Evolutionary conservation across 163 green algal species (phyloP), one percentile per base, ranked within the genome.

Genomic region (Chloroidium sp.): DNA sequence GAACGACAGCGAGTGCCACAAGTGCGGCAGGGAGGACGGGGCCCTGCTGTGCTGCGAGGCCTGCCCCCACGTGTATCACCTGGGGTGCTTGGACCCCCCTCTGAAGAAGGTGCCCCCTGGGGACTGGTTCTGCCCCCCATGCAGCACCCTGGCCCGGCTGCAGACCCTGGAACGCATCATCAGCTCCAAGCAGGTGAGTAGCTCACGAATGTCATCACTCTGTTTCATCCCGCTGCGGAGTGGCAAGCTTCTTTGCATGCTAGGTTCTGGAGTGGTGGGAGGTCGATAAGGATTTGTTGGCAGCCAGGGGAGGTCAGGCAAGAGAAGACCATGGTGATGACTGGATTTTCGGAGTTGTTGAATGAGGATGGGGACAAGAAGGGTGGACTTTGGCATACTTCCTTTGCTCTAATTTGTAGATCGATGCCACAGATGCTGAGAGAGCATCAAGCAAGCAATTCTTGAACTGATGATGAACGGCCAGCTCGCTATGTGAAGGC

Each of bases 1-100:
- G 79, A 83, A 83, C 77, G 79, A 83, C 59, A 62, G 75, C 36
- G 60, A 4, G 62, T 83, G 79, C 79, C 76, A 13, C 4, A 58
- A 4, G 8, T 83, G 85, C 69, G 62, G 69, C 78, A 83, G 81
- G 58, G 82, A 86, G 62, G 76, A 81, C 1, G 75, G 87, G 74
- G 64, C 84, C 75, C 84, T 91, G 75, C 87, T 91, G 61, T 87
- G 86, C 75, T 92, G 88, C 76, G 88, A 92, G 69, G 58, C 62
- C 1, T 92, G 88, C 78, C 86, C 86, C 12, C 67, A 76, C 1
- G 85, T 87, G 58, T 87, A 85, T 80, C 88, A 92, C 82, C 77
- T 85, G 8, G 84, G 84, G 78, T 92, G 88, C 85, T 75, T 87
- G 36, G 80, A 87, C 69, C 86, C 86, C 13, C 87, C 87, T 13